These are phyloP conservation scores for Kodamaea suecica DNA, from an alignment of 1,139 yeast genomes.

Conservation along the genomic window DNA sequence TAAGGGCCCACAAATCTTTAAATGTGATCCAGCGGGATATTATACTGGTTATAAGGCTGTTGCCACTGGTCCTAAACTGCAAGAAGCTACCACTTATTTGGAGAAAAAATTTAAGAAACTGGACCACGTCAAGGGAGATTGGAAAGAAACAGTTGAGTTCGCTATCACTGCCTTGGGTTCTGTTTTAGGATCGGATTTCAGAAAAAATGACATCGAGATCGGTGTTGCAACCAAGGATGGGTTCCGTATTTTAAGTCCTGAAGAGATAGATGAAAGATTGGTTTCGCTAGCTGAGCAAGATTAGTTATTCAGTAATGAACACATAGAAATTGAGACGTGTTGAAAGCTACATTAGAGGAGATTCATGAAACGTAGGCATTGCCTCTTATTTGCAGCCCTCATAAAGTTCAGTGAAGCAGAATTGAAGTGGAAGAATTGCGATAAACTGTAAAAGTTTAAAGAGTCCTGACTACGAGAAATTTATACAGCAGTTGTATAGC, in stretches of 20 bases:
- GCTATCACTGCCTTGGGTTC: slow-evolving; percentile 84
- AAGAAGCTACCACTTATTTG: slow-evolving; percentile 85
- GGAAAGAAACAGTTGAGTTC: slow-evolving; percentile 86
- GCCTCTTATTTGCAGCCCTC: too few relatives aligned
- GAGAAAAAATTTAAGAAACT: slow-evolving; percentile 89
- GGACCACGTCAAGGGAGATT: slow-evolving; percentile 71
- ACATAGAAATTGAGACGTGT: too few relatives aligned
- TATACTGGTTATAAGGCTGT: slow-evolving; percentile 89
- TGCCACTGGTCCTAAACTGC: slow-evolving; percentile 96
- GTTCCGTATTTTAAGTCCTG: slow-evolving; percentile 71
- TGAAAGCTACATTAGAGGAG: too few relatives aligned
- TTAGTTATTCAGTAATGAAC: slow-evolving; percentile 26
- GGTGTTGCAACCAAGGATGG: slow-evolving; percentile 78
- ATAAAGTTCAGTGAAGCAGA: too few relatives aligned
- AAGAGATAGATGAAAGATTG: slow-evolving; percentile 90
- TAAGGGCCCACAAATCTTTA: slow-evolving; percentile 84
- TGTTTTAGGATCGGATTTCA: slow-evolving; percentile 86
- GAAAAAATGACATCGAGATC: slow-evolving; percentile 88
- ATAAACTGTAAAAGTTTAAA: too few relatives aligned
- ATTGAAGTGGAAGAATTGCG: too few relatives aligned
- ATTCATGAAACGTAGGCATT: too few relatives aligned
- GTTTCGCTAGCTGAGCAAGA: slow-evolving; percentile 96
- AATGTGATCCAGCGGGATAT: slow-evolving; percentile 98
- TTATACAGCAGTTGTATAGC: too few relatives aligned
- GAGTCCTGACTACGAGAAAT: too few relatives aligned